Evolutionary conservation across 192 early-diverging fungal genomes (phyloP), one percentile per base, ranked within the genome.

Genomic region (Coemansia sp.): DNA sequence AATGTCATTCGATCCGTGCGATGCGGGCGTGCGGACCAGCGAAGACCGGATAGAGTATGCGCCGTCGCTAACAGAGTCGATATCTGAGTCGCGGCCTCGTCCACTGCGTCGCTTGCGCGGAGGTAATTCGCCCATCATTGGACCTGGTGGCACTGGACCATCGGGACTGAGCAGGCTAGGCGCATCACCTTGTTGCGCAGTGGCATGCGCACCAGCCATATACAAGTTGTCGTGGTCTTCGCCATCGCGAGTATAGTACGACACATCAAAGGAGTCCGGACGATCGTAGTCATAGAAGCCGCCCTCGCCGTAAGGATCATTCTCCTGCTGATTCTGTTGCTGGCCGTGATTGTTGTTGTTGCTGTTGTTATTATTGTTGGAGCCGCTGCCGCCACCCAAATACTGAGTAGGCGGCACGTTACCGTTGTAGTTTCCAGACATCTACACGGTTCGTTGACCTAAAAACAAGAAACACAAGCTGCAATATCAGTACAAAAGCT

Each of bases 201-300:
- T 54, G 7, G 53, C 59, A 42, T 42, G 21, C 30, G 53, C 59
- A 54, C 67, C 46, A 51, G 60, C 54, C 71, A 76, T 74, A 56
- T 84, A 84, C 29, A 77, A 57, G 67, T 74, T 67, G 56, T 80
- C 83, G 50, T 32, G 36, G 51, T 74, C 72, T n/a, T 78, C 74
- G 25, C 67, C 67, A 23, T 76, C 71, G 67, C 76, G 79, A 20
- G 84, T 75, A 63, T 85, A 85, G 68, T 85, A 85, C 19, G 84
- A 85, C 65, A 85, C 84, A 51, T 85, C 84, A 59, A 85, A 85
- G 9, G 84, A 85, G 36, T 85, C 84, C 11, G 84, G 84, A 20
- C 84, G 75, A 21, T 64, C 78, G 65, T 77, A 72, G 58, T 77
- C 79, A 60, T 82, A 69, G 55, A 70, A 72, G 29, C 62, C 73